These are phyloP conservation scores for Arthrobotrys entomopaga DNA, from an alignment of 2,329 filamentous ascomycete genomes.

Conservation along the genomic window DNA sequence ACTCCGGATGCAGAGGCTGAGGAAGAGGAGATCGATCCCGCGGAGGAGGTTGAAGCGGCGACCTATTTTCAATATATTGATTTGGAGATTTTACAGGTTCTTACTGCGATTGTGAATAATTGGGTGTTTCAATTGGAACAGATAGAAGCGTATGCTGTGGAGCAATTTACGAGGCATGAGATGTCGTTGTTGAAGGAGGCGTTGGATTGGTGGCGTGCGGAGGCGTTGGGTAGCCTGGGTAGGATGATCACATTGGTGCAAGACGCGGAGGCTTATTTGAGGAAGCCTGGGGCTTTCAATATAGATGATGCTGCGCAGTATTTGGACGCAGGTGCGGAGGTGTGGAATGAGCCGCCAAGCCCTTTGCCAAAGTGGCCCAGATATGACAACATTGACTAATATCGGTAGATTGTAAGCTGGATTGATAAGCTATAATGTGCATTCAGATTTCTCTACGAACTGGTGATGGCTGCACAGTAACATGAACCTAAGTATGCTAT, in stretches of 20 bases:
- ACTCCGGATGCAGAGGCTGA: not conserved
- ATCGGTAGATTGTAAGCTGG: too few species aligned
- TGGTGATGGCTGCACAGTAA: not conserved
- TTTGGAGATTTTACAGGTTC: not conserved
- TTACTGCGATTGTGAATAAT: slow-evolving; percentile 15
- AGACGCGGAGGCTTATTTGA: slow-evolving; percentile 15
- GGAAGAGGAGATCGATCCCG: not conserved
- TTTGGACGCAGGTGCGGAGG: not conserved
- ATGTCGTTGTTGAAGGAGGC: slow-evolving; percentile 6
- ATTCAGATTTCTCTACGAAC: not conserved
- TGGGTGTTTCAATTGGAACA: slow-evolving; percentile 27
- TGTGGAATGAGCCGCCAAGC: not conserved
- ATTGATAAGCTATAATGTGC: not conserved
- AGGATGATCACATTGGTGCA: slow-evolving; percentile 8
- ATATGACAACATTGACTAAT: too few species aligned
- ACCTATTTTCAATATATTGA: slow-evolving; percentile 33
- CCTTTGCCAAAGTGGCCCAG: too few species aligned
- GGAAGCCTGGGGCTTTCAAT: slow-evolving; percentile 18
- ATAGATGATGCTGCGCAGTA: not conserved
- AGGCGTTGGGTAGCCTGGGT: not conserved
- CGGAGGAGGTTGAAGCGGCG: not conserved
- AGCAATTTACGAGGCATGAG: slow-evolving; percentile 15
- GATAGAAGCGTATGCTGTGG: not conserved
- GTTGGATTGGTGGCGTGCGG: slow-evolving; percentile 12
- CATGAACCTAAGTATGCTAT: too few species aligned